Evolutionary conservation across 257 asterid species (phyloP).

Genomic region (Orobanche coerulescens): DNA sequence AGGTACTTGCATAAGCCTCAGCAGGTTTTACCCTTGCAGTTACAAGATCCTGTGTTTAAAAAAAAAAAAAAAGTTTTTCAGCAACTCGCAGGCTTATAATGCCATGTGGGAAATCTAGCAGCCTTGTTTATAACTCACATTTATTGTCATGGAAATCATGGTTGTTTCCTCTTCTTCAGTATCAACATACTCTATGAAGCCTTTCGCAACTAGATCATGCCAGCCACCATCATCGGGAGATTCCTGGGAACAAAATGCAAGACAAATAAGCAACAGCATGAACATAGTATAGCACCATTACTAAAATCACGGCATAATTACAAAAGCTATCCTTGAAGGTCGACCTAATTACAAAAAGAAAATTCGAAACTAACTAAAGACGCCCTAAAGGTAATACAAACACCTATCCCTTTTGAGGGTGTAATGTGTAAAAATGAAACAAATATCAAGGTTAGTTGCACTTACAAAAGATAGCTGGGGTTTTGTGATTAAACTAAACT

Average conservation of each 20-base stretch:
- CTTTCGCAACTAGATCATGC: constrained; percentile 83
- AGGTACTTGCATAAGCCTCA: constrained; percentile 89
- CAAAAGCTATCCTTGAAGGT: neutral
- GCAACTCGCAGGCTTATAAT: constrained; percentile 9
- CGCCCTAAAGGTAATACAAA: too few relatives aligned
- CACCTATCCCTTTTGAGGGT: neutral
- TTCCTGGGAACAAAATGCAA: constrained; percentile 44
- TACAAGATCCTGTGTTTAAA: constrained; percentile 56
- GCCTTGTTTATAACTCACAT: constrained; percentile 37
- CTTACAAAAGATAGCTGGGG: neutral
- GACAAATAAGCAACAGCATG: constrained; percentile 10
- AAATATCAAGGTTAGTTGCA: neutral
- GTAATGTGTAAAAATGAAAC: too few relatives aligned
- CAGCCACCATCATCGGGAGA: constrained; percentile 91
- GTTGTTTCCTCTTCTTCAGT: constrained; percentile 99
- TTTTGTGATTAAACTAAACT: neutral
- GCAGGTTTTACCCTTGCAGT: constrained; percentile 58
- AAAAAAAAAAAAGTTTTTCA: constrained; percentile 16
- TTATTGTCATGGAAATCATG: constrained; percentile 97
- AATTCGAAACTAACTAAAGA: too few relatives aligned
- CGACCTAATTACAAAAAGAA: neutral
- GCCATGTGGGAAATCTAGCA: neutral
- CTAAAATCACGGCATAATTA: neutral
- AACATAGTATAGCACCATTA: neutral
- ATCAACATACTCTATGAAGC: constrained; percentile 82